These are phyloP conservation scores for Lipomyces yamadae DNA, from an alignment of 805 yeast genomes.

Conservation along the genomic window DNA sequence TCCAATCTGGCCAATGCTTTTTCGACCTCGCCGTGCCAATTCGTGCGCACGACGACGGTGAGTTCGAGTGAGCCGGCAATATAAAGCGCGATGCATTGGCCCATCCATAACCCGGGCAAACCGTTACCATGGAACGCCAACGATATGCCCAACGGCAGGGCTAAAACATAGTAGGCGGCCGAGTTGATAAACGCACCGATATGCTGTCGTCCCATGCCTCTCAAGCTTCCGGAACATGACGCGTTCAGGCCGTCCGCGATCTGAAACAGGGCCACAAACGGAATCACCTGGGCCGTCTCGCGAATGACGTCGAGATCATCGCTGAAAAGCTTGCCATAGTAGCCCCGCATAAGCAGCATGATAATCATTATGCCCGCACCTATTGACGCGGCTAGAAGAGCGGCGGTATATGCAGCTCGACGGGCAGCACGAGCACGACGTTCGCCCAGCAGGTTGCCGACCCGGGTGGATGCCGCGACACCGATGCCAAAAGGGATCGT, in stretches of 20 bases:
- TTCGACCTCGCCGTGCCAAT: conserved; percentile 37
- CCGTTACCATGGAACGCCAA: conserved; percentile 59
- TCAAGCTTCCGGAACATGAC: conserved; percentile 70
- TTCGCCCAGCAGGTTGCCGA: conserved; percentile 60
- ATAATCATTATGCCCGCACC: conserved; percentile 43
- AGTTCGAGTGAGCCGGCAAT: conserved; percentile 38
- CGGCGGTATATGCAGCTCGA: conserved; percentile 52
- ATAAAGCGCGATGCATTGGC: conserved; percentile 56
- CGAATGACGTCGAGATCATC: conserved; percentile 61
- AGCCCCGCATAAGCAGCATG: conserved; percentile 53
- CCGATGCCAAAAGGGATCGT: conserved; percentile 64
- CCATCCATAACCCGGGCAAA: conserved; percentile 72
- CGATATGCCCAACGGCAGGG: conserved; percentile 67
- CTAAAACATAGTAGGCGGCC: conserved; percentile 70
- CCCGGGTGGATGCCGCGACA: conserved; percentile 60
- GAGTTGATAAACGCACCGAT: conserved; percentile 74
- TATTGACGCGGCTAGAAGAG: conserved; percentile 46
- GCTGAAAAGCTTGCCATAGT: conserved; percentile 65
- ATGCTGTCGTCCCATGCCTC: conserved; percentile 78
- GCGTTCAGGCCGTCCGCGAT: conserved; percentile 72
- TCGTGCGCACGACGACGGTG: conserved; percentile 33
- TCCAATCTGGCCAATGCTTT: conserved; percentile 38
- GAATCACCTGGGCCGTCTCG: conserved; percentile 61
- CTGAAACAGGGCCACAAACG: conserved; percentile 68
- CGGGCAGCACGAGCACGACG: conserved; percentile 46